Conservation (phyloP, 2,329 filamentous ascomycete genomes). For the Rugonectria rugulosa region DNA sequence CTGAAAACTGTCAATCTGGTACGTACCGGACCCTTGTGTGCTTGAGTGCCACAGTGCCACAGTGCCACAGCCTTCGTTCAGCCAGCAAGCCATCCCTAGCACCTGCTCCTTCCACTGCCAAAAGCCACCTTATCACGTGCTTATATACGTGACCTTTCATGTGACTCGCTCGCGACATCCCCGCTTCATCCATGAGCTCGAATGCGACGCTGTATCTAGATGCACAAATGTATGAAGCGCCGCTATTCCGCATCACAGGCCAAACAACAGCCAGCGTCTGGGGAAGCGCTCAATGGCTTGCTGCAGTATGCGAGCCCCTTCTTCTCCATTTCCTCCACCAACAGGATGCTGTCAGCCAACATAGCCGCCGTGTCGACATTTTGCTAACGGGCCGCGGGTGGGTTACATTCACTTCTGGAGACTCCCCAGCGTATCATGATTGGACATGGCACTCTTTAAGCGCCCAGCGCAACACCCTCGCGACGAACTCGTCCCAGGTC, state of each 20-base stretch:
- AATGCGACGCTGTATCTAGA: too few relatives aligned
- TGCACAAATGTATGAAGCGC: too few relatives aligned
- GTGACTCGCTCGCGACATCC: too few relatives aligned
- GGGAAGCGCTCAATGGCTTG: slow-evolving; percentile 8
- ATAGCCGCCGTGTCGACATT: slow-evolving; percentile 33
- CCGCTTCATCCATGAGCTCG: neutral
- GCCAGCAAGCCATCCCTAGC: neutral
- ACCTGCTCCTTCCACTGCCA: neutral
- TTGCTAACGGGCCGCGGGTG: slow-evolving; percentile 15
- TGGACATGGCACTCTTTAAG: slow-evolving; percentile 29
- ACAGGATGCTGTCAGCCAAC: slow-evolving; percentile 12
- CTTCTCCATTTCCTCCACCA: slow-evolving; percentile 15
- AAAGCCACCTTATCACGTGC: too few relatives aligned
- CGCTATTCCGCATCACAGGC: too few relatives aligned
- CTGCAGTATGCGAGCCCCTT: slow-evolving; percentile 1
- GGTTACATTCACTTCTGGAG: slow-evolving; percentile 23
- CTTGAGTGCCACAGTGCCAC: too few relatives aligned
- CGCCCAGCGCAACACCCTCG: slow-evolving; percentile 28
- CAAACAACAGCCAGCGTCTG: neutral
- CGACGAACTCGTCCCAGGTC: slow-evolving; percentile 3
- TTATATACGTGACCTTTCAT: too few relatives aligned
- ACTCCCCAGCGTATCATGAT: slow-evolving; percentile 18
- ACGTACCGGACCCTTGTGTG: slow-evolving; percentile 3
- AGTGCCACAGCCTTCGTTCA: neutral
- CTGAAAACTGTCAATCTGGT: slow-evolving; percentile 2